Evolutionary conservation across 495 filamentous ascomycete genomes (phyloP).

Genomic region (Aspergillus ellipticus): DNA sequence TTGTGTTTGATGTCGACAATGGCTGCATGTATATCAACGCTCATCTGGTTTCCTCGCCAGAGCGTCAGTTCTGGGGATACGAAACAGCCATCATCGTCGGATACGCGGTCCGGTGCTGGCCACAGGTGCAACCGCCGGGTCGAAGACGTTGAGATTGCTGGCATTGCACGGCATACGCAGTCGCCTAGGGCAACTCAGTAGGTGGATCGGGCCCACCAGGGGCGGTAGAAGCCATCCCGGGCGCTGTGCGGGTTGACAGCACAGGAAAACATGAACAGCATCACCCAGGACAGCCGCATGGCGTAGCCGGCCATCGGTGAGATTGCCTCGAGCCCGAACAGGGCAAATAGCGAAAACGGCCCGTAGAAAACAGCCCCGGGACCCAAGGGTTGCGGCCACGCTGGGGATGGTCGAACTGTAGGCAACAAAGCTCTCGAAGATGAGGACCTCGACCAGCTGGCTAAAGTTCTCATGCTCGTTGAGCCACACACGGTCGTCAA

Average conservation of each 20-base stretch:
- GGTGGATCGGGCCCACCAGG: conserved; percentile 7
- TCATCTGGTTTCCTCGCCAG: no score
- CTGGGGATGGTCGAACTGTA: conserved; percentile 7
- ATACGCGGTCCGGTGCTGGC: no score
- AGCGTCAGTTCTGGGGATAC: no score
- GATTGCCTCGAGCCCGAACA: neutral
- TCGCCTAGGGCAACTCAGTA: neutral
- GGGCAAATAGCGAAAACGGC: neutral
- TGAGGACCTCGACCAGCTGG: neutral
- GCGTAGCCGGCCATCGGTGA: conserved; percentile 5
- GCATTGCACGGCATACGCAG: neutral
- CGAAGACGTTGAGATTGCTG: neutral
- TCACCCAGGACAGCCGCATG: conserved; percentile 3
- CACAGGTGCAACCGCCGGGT: no score
- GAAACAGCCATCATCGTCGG: no score
- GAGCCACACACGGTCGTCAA: conserved; percentile 5
- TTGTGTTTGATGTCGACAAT: no score
- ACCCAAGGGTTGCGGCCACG: no score
- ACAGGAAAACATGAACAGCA: neutral
- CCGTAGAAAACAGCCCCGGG: no score
- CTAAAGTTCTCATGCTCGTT: conserved; percentile 4
- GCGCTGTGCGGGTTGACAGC: neutral
- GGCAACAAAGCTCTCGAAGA: neutral
- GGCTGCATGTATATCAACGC: no score
- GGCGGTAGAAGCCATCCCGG: conserved; percentile 6